Evolutionary conservation across 1,284 basidiomycete genomes (phyloP).

Genomic region (Ceratorhiza oryzae-sativae): DNA sequence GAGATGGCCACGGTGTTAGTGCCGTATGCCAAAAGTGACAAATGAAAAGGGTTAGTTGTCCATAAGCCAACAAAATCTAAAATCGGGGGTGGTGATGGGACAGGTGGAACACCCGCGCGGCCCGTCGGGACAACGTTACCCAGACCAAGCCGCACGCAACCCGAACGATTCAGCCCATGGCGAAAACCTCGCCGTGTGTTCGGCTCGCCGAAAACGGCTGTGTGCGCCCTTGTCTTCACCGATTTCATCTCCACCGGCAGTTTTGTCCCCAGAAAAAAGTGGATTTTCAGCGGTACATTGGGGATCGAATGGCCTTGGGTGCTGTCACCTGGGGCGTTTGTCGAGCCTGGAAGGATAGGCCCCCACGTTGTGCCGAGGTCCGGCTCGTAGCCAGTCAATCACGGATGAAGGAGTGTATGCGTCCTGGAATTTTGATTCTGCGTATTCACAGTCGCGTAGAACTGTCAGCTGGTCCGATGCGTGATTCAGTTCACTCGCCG

Average conservation of each 20-base stretch:
- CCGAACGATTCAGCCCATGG: conserved; percentile 12
- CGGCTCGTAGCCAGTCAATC: neutral
- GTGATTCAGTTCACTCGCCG: neutral
- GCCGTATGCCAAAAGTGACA: neutral
- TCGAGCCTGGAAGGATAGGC: too few relatives aligned
- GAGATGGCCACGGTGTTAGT: neutral
- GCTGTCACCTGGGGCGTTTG: neutral
- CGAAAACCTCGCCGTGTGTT: conserved; percentile 34
- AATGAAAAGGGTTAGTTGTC: neutral
- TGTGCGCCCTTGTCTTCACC: neutral
- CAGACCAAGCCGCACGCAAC: neutral
- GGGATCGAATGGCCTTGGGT: neutral
- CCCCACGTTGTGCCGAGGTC: too few relatives aligned
- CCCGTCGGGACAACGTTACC: neutral
- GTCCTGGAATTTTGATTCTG: neutral
- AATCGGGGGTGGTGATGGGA: conserved; percentile 14
- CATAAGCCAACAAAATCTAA: conserved; percentile 5
- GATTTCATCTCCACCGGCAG: neutral
- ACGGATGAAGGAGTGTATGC: neutral
- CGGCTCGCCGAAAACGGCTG: neutral
- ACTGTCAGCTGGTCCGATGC: neutral
- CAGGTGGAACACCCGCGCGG: neutral
- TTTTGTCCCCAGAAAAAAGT: neutral
- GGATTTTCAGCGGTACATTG: neutral
- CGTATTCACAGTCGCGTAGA: neutral